Evolutionary conservation across 108 stramenopile species (phyloP).

Genomic region (Cyclotella cryptica): DNA sequence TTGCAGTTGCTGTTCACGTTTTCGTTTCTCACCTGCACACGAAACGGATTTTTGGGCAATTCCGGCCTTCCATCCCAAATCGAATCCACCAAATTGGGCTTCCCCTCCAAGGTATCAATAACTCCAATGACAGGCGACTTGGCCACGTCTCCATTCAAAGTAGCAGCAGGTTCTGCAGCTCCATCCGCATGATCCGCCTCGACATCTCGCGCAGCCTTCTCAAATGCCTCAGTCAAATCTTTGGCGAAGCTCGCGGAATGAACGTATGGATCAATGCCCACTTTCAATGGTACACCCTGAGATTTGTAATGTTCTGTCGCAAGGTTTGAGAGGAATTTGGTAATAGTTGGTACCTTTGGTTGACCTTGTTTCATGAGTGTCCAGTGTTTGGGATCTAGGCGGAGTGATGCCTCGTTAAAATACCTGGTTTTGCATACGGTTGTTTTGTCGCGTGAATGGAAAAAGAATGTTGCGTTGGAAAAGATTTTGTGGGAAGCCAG

Average conservation of each 20-base stretch:
- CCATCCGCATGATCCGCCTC: conserved; percentile 28
- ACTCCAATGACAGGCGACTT: conserved; percentile 52
- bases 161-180: background rate
- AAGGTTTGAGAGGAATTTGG: conserved; percentile 65
- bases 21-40: conserved; percentile 67
- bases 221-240: conserved; percentile 71
- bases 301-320: conserved; percentile 53
- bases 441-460: background rate
- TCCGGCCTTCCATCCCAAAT: conserved; percentile 91
- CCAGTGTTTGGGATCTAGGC: conserved; percentile 77
- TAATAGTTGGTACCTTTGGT: conserved; percentile 73
- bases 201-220: conserved; percentile 55
- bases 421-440: conserved; percentile 50
- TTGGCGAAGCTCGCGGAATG: conserved; percentile 84
- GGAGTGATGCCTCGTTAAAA: conserved; percentile 90
- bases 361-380: conserved; percentile 85
- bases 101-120: conserved; percentile 63
- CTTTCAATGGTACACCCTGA: conserved; percentile 37
- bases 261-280: conserved; percentile 87
- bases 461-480: background rate
- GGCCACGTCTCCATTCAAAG: background rate
- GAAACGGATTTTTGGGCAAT: conserved; percentile 78
- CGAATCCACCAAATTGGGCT: conserved; percentile 87
- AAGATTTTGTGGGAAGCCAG: background rate
- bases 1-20: no score